phyloP scores from a whole-genome alignment of 148 eudicot genomes.

The Hydrangea macrophylla region DNA sequence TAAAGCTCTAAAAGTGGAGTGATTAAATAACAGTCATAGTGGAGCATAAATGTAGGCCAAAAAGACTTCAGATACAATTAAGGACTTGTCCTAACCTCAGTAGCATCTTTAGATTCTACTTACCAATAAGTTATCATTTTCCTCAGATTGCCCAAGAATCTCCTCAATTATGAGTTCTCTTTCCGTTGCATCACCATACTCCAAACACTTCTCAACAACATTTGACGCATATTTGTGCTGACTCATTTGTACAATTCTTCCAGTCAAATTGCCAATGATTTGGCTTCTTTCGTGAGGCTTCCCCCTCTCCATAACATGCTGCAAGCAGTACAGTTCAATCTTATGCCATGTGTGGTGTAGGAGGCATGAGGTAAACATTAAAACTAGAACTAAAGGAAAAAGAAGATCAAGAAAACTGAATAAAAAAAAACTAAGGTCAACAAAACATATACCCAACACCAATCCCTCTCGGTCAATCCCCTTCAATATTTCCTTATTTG shows the following conservation, averaged over 20 bases:
- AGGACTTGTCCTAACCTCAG: not conserved
- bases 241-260: slow-evolving; percentile 64
- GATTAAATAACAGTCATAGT: not conserved
- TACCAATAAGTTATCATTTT: slow-evolving; percentile 63
- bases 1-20: not conserved
- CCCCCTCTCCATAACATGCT: slow-evolving; percentile 85
- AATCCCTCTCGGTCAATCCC: too few species aligned
- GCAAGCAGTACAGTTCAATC: slow-evolving; percentile 19
- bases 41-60: not conserved
- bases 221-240: slow-evolving; percentile 91
- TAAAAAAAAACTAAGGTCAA: too few species aligned
- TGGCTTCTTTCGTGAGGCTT: slow-evolving; percentile 72
- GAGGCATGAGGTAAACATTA: too few species aligned
- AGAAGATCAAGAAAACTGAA: too few species aligned
- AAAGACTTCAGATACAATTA: not conserved
- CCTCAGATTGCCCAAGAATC: slow-evolving; percentile 48
- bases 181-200: slow-evolving; percentile 47
- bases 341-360: not conserved
- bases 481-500: too few species aligned
- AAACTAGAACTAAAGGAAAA: too few species aligned
- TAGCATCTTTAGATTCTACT: slow-evolving; percentile 17
- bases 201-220: slow-evolving; percentile 84
- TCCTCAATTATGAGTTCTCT: slow-evolving; percentile 59
- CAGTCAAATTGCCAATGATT: slow-evolving; percentile 58
- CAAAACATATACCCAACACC: too few species aligned